A percentile compares a stretch with the other conserved stretches of the same genome.
Conservation (phyloP, 1,284 basidiomycete genomes). For the Ustilago xerochloae region DNA sequence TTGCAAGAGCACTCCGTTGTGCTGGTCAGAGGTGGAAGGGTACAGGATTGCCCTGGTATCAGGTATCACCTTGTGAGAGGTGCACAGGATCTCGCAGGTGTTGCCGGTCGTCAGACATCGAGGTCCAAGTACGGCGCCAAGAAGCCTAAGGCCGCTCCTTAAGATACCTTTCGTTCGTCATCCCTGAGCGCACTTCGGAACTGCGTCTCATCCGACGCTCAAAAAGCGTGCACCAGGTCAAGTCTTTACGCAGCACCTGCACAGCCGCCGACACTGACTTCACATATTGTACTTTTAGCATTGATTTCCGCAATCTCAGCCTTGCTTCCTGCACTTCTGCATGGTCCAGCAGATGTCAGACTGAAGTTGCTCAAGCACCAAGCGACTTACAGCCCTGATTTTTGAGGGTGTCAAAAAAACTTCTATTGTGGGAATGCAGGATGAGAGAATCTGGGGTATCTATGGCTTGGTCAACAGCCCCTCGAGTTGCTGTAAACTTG, state of each 20-base stretch:
- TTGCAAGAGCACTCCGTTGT: conserved; percentile 98
- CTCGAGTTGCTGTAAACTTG: too few relatives aligned
- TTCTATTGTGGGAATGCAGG: neutral
- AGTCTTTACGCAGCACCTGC: too few relatives aligned
- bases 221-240: too few relatives aligned
- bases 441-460: conserved; percentile 1
- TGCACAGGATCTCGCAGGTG: conserved; percentile 88
- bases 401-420: too few relatives aligned
- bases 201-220: too few relatives aligned
- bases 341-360: too few relatives aligned
- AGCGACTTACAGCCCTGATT: too few relatives aligned
- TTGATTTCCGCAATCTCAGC: neutral
- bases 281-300: conserved; percentile 26
- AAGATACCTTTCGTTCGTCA: neutral
- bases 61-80: conserved; percentile 92
- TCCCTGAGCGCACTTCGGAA: too few relatives aligned
- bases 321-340: neutral
- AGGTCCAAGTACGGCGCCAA: conserved; percentile 95
- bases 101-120: conserved; percentile 82
- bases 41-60: conserved; percentile 86
- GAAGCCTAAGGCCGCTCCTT: conserved; percentile 75
- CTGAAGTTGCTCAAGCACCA: too few relatives aligned
- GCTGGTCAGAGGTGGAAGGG: conserved; percentile 88
- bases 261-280: too few relatives aligned
- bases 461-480: too few relatives aligned